Base-by-base conservation (phyloP, 2,329 filamentous ascomycete genomes). In the Stagonosporopsis cucurbitacearum region DNA sequence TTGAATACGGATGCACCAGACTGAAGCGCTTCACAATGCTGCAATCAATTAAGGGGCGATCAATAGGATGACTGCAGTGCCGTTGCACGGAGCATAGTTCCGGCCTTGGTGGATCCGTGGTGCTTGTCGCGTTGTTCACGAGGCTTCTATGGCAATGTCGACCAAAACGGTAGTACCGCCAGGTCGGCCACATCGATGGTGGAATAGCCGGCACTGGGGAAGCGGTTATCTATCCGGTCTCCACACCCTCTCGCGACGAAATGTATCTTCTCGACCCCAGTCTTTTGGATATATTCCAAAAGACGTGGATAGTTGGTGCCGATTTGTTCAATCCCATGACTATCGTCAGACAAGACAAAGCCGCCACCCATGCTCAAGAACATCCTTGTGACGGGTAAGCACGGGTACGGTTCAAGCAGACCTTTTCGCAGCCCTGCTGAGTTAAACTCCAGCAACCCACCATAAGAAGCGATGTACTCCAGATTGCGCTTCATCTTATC, bases 331-430 rank as follows among this genome's bases (percentile, higher is more conserved):
- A 92, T 84, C 35, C 91, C 91, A 78, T 99, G 95, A 74, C 92
- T 96, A 77, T 99, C 95, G 74, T 99, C 95, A 6, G 91, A 96
- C 66, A 99, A 83, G 49, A 92, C 96, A 76, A 98, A 96, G 57
- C 84, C 85, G 22, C 95, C 93, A 22, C 88, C 88, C 67, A 91
- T 82, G 7, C 77, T 77, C 50, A 92, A 70, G 80, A 92, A 96
- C 72, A 90, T 88, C 82, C 91, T 83, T 66, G 92, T 92, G 69
- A 99, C 89, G 66, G 86, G 82, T 50, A 85, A 82, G 59, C 87
- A 87, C 0, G 95, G 95, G 80, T 99, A 99, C 41, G 94, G 92
- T 80, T 98, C 92, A 19, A 80, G 84, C 76, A 98, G 85, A 5
- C 94, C 95, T 80, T 99, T 99, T 62, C 95, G 84, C 76, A 98